These are phyloP conservation scores for Verticillium nonalfalfae DNA, from an alignment of 2,329 filamentous ascomycete genomes.

Conservation along the genomic window DNA sequence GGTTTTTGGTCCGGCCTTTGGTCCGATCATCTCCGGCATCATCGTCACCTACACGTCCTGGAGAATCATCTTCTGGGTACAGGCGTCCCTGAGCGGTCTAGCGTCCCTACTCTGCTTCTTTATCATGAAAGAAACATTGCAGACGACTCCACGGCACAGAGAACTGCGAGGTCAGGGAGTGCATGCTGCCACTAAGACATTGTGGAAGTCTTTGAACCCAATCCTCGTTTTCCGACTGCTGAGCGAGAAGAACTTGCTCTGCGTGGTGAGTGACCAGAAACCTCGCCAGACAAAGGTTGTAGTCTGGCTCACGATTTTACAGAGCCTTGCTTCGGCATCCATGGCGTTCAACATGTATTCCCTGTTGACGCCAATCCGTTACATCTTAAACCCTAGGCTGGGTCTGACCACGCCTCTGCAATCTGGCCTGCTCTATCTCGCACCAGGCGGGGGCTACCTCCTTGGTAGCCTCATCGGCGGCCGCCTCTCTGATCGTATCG, in stretches of 20 bases:
- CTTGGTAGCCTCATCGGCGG: slow-evolving; percentile 60
- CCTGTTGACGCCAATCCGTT: too few species aligned
- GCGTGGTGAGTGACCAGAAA: slow-evolving; percentile 7
- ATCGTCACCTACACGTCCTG: too few species aligned
- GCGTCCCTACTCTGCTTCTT: slow-evolving; percentile 56
- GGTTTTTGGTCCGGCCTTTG: slow-evolving; percentile 51
- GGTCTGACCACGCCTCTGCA: background rate
- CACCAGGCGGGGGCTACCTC: slow-evolving; percentile 60
- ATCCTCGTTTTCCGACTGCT: too few species aligned
- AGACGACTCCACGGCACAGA: slow-evolving; percentile 47
- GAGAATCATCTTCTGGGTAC: too few species aligned
- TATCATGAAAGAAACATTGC: slow-evolving; percentile 67
- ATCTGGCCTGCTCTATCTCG: slow-evolving; percentile 63
- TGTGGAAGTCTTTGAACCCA: slow-evolving; percentile 43
- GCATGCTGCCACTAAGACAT: slow-evolving; percentile 40
- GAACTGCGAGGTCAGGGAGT: slow-evolving; percentile 51
- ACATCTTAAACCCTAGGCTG: too few species aligned
- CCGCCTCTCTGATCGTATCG: slow-evolving; percentile 28
- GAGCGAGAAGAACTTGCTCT: too few species aligned
- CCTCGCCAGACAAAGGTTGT: too few species aligned
- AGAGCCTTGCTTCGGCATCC: slow-evolving; percentile 31
- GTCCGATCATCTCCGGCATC: too few species aligned
- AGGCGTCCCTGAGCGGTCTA: slow-evolving; percentile 30
- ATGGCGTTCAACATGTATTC: too few species aligned
- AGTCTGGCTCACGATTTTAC: too few species aligned